Evolutionary conservation across 108 stramenopile species (phyloP).

Genomic region (Cyclostephanos tholiformis): DNA sequence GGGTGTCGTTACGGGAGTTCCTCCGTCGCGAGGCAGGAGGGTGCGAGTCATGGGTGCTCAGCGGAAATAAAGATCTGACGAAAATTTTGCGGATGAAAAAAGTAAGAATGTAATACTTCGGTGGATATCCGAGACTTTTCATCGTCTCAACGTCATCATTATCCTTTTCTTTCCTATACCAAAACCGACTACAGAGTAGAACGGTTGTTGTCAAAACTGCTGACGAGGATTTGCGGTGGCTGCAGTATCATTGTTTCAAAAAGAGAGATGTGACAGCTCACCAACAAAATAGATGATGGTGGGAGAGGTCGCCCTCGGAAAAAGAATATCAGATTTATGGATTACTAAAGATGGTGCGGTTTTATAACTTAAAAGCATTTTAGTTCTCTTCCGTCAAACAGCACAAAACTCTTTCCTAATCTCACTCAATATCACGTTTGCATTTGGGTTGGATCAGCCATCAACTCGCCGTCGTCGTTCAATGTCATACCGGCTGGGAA

Average conservation of each 20-base stretch:
- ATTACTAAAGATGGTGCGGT: too few species aligned
- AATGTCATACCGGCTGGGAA: constrained; percentile 42
- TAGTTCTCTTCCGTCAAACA: too few species aligned
- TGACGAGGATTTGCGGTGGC: constrained; percentile 81
- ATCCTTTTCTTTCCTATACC: too few species aligned
- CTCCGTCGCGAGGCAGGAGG: constrained; percentile 57
- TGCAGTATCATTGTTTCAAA: constrained; percentile 65
- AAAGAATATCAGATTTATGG: too few species aligned
- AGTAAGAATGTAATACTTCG: too few species aligned
- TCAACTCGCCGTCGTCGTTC: constrained; percentile 52
- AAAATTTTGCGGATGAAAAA: constrained; percentile 67
- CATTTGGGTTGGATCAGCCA: constrained; percentile 36
- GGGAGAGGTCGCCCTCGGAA: too few species aligned
- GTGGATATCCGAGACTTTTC: too few species aligned
- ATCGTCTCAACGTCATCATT: too few species aligned
- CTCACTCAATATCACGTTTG: too few species aligned
- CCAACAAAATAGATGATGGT: background rate
- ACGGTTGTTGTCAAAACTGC: constrained; percentile 72
- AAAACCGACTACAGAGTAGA: constrained; percentile 19
- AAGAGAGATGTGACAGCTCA: constrained; percentile 18
- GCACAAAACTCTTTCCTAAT: too few species aligned
- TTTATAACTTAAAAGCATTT: too few species aligned
- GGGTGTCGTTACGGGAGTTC: constrained; percentile 73
- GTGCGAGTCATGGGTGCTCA: constrained; percentile 77
- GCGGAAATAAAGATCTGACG: constrained; percentile 74